Conservation (phyloP, 495 filamentous ascomycete genomes). For the Aspergillus incahuasiensis region DNA sequence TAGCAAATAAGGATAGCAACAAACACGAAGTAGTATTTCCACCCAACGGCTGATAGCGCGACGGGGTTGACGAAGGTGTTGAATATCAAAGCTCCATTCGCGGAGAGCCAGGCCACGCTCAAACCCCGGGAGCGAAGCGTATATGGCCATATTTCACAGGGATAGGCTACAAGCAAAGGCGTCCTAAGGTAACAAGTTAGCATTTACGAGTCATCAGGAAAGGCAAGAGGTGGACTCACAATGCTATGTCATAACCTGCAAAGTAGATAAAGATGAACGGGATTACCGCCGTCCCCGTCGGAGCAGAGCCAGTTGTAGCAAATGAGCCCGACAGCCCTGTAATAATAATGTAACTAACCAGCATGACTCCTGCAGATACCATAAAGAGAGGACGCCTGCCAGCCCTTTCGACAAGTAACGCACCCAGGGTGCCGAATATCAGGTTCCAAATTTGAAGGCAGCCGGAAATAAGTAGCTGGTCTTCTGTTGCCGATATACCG, state of each 20-base stretch:
- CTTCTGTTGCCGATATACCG: constrained; percentile 25
- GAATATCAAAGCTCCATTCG: constrained; percentile 18
- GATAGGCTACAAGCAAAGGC: constrained; percentile 55
- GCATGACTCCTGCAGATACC: constrained; percentile 51
- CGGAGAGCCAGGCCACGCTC: constrained; percentile 25
- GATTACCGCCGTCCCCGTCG: constrained; percentile 47
- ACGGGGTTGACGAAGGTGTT: constrained; percentile 57
- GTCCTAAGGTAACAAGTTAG: constrained; percentile 25
- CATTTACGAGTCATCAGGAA: not conserved
- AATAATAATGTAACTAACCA: constrained; percentile 52
- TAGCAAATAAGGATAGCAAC: constrained; percentile 48
- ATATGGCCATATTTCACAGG: constrained; percentile 61
- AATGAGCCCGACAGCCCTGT: constrained; percentile 50
- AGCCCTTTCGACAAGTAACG: constrained; percentile 51
- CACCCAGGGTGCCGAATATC: constrained; percentile 47
- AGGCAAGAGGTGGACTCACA: not conserved
- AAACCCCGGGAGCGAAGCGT: constrained; percentile 61
- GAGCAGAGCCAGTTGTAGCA: constrained; percentile 35
- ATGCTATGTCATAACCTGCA: constrained; percentile 52
- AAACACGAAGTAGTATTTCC: constrained; percentile 57
- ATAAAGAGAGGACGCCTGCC: constrained; percentile 56
- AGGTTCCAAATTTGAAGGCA: constrained; percentile 32
- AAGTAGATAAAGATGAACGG: constrained; percentile 58
- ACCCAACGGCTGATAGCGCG: constrained; percentile 49
- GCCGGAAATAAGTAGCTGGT: constrained; percentile 28